phyloP scores from a whole-genome alignment of 163 green algal genomes.

The Volvox carteri region DNA sequence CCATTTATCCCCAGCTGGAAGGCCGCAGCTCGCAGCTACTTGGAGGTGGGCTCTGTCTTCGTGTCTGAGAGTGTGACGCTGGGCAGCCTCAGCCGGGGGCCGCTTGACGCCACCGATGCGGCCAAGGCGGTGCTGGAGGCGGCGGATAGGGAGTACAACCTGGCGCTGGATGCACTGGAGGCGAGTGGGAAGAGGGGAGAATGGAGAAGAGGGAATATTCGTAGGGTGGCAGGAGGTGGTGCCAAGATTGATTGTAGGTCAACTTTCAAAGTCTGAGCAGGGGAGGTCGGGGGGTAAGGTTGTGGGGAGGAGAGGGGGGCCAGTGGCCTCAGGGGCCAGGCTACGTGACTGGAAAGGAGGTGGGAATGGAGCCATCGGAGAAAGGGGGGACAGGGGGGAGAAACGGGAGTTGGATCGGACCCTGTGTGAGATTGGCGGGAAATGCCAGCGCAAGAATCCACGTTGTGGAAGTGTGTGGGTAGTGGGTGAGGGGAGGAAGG shows the following conservation, averaged over 20 bases:
- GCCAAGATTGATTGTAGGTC: too few species aligned
- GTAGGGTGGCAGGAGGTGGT: too few species aligned
- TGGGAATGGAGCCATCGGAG: not conserved
- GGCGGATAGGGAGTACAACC: slow-evolving; percentile 62
- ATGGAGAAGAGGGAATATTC: not conserved
- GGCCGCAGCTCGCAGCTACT: slow-evolving; percentile 45
- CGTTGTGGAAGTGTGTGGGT: too few species aligned
- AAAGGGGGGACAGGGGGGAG: not conserved
- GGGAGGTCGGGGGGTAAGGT: too few species aligned
- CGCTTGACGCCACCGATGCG: slow-evolving; percentile 31
- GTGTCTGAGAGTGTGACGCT: slow-evolving; percentile 41
- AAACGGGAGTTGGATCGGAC: too few species aligned
- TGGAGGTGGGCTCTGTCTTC: slow-evolving; percentile 54
- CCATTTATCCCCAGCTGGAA: slow-evolving; percentile 49
- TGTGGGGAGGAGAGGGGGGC: too few species aligned
- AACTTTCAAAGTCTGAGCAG: too few species aligned
- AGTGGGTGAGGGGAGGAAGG: too few species aligned
- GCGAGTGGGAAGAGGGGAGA: slow-evolving; percentile 21
- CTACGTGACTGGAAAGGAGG: not conserved
- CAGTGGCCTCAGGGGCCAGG: too few species aligned
- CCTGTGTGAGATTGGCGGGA: too few species aligned
- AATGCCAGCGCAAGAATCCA: too few species aligned
- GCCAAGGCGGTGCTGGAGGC: slow-evolving; percentile 52
- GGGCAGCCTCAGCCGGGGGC: not conserved
- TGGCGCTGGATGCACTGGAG: slow-evolving; percentile 62